Percentiles rank a stretch among this genome's conserved stretches.
Evolutionary conservation across 768 basidiomycete genomes (phyloP).

Genomic region (Chalciporus pseudorubinellus): DNA sequence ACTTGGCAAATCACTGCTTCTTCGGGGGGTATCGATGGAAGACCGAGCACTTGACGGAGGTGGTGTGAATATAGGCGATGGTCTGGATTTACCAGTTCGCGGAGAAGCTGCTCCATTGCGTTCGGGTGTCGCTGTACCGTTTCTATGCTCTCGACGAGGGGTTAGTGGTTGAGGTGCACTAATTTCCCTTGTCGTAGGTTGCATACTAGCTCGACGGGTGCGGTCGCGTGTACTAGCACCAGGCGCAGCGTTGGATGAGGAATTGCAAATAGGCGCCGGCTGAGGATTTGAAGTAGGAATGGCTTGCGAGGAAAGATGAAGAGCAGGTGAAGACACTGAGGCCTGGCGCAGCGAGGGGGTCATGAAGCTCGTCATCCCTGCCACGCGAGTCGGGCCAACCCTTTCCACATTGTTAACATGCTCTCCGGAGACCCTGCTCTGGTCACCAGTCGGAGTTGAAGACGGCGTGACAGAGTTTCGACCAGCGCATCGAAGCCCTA

Average conservation of each 20-base stretch:
- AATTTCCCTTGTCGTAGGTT: conserved; percentile 37
- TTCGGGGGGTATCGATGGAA: conserved; percentile 37
- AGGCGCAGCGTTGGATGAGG: conserved; percentile 45
- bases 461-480: conserved; percentile 40
- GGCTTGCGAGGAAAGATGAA: conserved; percentile 61
- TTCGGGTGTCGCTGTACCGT: conserved; percentile 21
- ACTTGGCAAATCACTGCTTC: conserved; percentile 39
- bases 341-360: conserved; percentile 67
- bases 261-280: conserved; percentile 44
- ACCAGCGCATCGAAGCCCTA: conserved; percentile 46
- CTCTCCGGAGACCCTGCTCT: conserved; percentile 23
- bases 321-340: conserved; percentile 72
- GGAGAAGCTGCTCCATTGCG: conserved; percentile 31
- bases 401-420: conserved; percentile 37
- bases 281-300: conserved; percentile 53
- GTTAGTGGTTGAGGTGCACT: conserved; percentile 38
- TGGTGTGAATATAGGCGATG: conserved; percentile 30
- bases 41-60: conserved; percentile 26
- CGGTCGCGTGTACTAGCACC: conserved; percentile 49
- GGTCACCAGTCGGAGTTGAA: conserved; percentile 36
- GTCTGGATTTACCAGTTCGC: conserved; percentile 34
- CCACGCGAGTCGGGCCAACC: conserved; percentile 42
- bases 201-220: conserved; percentile 39
- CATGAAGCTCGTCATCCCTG: conserved; percentile 57
- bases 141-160: conserved; percentile 33